Base-by-base conservation (phyloP, 495 filamentous ascomycete genomes). In the Penicillium atrosanguineum region DNA sequence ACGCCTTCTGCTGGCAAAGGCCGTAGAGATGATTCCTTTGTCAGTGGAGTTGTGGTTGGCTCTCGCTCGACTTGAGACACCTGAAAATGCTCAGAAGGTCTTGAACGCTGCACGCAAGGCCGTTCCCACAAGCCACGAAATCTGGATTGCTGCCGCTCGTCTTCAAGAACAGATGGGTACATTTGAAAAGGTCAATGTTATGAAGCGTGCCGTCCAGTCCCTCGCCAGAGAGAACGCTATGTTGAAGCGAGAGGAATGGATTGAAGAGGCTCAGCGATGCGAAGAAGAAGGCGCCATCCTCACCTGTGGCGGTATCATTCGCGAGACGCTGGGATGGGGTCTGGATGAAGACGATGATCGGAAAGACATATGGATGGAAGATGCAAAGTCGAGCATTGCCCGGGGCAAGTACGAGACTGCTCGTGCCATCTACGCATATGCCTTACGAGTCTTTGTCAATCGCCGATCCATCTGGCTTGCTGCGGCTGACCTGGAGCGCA, bases 301-400 rank as follows among this genome's bases (percentile, higher is more conserved):
- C 42, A 96, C 95, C 0, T 95, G 90, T 61, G 83, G 82, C 50
- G 85, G 86, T 28, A 97, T 97, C 64, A 88, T 99, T 58, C 81
- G 85, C 34, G 91, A 96, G 61, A 99, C 95, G 0, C 83, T 99
- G 7, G 94, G 93, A 31, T 97, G 88, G 81, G 85, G 89, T 3
- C 74, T 99, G 15, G 95, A 97, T 55, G 94, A 97, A 72, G 95
- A 99, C 64, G 94, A 97, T 60, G 91, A 96, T 60, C 87, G 94
- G 2, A 95, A 95, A 63, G 89, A 96, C 48, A 87, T 90, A 16
- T 97, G 91, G 90, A 86, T 92, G 76, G 89, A 96, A 45, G 94
- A 99, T 63, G 91, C 93, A 2, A 87, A 87, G 60, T 76, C 79
- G 14, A 86, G 87, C 61, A 90, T 90, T 65, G 79, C 79, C 28